Percentiles rank a stretch among this genome's conserved stretches.
Evolutionary conservation across 495 filamentous ascomycete species (phyloP).

Genomic region (Acidiella bohemica): DNA sequence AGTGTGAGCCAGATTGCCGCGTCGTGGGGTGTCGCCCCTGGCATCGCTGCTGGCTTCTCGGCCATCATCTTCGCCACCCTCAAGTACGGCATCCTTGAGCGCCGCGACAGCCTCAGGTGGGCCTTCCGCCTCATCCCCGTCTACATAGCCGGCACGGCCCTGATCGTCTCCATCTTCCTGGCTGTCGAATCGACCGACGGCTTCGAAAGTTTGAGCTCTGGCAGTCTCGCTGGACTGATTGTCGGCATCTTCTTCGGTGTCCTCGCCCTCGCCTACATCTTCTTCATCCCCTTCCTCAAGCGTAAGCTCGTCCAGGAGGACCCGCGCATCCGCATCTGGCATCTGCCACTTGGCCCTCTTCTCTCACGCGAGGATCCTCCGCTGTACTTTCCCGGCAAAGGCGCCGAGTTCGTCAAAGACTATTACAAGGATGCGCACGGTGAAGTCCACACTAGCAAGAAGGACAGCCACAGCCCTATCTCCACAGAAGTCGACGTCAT

Average conservation of each 20-base stretch:
- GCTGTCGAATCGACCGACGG: conserved; percentile 40
- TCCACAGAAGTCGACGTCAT: too few species aligned
- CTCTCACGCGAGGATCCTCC: conserved; percentile 28
- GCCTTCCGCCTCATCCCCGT: conserved; percentile 45
- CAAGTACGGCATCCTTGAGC: conserved; percentile 49
- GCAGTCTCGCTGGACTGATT: conserved; percentile 42
- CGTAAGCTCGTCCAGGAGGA: conserved; percentile 44
- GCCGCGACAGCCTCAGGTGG: conserved; percentile 30
- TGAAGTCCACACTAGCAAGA: conserved; percentile 16
- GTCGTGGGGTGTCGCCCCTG: conserved; percentile 49
- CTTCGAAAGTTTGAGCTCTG: conserved; percentile 37
- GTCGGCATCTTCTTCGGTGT: conserved; percentile 45
- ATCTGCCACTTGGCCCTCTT: conserved; percentile 44
- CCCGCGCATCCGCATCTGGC: conserved; percentile 42
- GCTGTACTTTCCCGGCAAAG: conserved; percentile 20
- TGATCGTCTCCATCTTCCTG: conserved; percentile 51
- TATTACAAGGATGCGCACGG: conserved; percentile 35
- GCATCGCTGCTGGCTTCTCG: conserved; percentile 42
- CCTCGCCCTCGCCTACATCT: conserved; percentile 38
- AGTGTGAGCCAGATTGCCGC: conserved; percentile 47
- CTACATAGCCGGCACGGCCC: conserved; percentile 40
- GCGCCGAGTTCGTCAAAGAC: conserved; percentile 28
- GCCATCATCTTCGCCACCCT: conserved; percentile 49
- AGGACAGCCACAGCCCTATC: background rate
- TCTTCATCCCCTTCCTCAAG: conserved; percentile 51